Evolutionary conservation across 176 grass and related monocot species (phyloP).

Genomic region (Chrysopogon serrulatus): DNA sequence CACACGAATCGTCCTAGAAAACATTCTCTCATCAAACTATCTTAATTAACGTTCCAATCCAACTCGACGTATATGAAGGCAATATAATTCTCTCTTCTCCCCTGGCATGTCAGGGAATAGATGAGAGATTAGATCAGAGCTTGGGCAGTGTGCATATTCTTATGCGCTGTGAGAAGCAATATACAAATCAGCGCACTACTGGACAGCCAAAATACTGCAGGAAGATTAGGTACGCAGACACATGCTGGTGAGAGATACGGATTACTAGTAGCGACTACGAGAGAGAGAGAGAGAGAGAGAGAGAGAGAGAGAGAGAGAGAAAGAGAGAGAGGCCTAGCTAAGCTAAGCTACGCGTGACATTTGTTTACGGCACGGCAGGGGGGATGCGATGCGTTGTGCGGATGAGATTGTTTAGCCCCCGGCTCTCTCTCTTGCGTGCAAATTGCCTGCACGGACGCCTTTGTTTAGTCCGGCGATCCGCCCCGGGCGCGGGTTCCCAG

Average conservation of each 20-base stretch:
- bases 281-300: no score
- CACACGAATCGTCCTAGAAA: conserved; percentile 33
- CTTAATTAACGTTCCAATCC: conserved; percentile 7
- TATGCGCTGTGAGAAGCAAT: conserved; percentile 42
- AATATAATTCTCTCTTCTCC: not conserved
- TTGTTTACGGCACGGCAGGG: conserved; percentile 11
- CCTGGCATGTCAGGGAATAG: not conserved
- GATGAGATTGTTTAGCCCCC: conserved; percentile 32
- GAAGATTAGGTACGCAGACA: conserved; percentile 22
- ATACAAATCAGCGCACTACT: conserved; percentile 16
- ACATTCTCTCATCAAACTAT: conserved; percentile 28
- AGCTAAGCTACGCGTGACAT: conserved; percentile 40
- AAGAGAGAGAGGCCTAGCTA: no score
- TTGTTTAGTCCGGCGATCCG: conserved; percentile 2
- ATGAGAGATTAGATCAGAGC: conserved; percentile 48
- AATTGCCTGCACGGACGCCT: conserved; percentile 18
- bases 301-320: no score
- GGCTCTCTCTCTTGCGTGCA: not conserved
- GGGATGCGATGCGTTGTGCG: not conserved
- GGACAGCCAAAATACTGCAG: conserved; percentile 11
- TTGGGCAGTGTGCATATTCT: conserved; percentile 29
- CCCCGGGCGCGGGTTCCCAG: conserved; percentile 7
- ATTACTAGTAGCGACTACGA: no score
- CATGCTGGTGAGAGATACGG: not conserved
- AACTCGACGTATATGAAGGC: conserved; percentile 1